phyloP scores from a whole-genome alignment of 768 basidiomycete species.

The Serpula lacrymans region DNA sequence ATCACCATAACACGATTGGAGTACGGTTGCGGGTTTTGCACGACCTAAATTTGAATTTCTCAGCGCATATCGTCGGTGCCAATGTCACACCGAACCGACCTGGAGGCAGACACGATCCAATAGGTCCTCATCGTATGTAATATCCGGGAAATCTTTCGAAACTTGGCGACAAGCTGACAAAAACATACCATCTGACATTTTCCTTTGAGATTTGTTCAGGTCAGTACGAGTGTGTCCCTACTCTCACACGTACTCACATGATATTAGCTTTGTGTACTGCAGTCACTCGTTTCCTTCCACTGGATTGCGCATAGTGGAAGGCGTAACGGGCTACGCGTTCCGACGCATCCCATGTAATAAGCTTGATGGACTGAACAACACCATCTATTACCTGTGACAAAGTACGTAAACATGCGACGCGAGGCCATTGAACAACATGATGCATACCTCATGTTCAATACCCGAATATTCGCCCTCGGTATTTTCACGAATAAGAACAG shows the following conservation, averaged over 20 bases:
- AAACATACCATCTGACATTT: constrained; percentile 99
- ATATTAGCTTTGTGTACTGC: constrained; percentile 99
- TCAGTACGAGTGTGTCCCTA: constrained; percentile 10
- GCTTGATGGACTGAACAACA: constrained; percentile 98
- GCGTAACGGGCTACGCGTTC: constrained; percentile 98
- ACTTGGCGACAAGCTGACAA: constrained; percentile 95
- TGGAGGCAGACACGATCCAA: constrained; percentile 95
- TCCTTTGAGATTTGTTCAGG: constrained; percentile 54
- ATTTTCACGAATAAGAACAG: constrained; percentile 97
- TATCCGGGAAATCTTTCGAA: constrained; percentile 90
- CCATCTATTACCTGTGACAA: constrained; percentile 81
- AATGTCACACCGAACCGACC: constrained; percentile 37
- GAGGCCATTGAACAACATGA: constrained; percentile 1
- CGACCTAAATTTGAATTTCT: constrained; percentile 50
- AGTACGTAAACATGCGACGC: too few relatives aligned
- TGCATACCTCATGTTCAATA: constrained; percentile 92
- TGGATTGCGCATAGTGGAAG: constrained; percentile 93
- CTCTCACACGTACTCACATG: constrained; percentile 58
- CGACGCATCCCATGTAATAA: constrained; percentile 98
- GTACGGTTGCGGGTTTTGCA: constrained; percentile 90
- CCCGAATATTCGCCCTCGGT: constrained; percentile 99
- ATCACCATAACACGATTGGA: constrained; percentile 99
- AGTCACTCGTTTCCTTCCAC: constrained; percentile 87
- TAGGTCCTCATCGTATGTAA: constrained; percentile 95
- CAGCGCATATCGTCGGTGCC: not conserved